phyloP scores from a whole-genome alignment of 441 rosid species.

The Jatropha podagrica region DNA sequence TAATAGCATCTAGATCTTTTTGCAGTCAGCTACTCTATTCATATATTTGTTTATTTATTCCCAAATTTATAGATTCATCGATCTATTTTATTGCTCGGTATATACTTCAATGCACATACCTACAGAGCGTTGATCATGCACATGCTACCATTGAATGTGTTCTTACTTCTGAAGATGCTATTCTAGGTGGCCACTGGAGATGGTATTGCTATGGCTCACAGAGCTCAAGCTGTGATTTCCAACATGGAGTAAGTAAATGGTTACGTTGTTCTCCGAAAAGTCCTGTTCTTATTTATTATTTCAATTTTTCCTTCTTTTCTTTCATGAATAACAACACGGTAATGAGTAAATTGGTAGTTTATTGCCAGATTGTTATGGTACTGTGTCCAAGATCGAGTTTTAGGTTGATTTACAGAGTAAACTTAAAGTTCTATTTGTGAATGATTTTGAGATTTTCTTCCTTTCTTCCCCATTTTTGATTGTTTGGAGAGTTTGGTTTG shows the following conservation, averaged over 20 bases:
- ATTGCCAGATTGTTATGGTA: neutral
- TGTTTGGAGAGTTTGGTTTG: no score
- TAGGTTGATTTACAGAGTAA: no score
- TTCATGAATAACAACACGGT: neutral
- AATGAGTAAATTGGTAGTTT: neutral
- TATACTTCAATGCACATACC: neutral
- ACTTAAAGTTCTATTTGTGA: no score
- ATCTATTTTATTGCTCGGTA: neutral
- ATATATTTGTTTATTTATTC: neutral
- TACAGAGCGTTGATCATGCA: neutral
- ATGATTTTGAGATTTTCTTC: no score
- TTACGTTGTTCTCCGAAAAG: neutral
- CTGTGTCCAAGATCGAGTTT: no score
- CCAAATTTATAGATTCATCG: neutral
- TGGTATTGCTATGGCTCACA: conserved; percentile 96
- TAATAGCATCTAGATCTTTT: neutral
- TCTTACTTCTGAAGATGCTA: conserved; percentile 15
- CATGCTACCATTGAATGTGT: neutral
- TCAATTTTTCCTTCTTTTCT: neutral
- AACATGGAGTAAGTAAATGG: conserved; percentile 87
- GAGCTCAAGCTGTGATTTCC: conserved; percentile 94
- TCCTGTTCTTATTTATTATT: neutral
- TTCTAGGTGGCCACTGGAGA: conserved; percentile 95
- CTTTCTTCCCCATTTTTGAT: no score
- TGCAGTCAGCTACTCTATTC: neutral